Percentiles rank a stretch among this genome's conserved stretches.
phyloP scores from a whole-genome alignment of 2,329 filamentous ascomycete species.

The Lojkania enalia region DNA sequence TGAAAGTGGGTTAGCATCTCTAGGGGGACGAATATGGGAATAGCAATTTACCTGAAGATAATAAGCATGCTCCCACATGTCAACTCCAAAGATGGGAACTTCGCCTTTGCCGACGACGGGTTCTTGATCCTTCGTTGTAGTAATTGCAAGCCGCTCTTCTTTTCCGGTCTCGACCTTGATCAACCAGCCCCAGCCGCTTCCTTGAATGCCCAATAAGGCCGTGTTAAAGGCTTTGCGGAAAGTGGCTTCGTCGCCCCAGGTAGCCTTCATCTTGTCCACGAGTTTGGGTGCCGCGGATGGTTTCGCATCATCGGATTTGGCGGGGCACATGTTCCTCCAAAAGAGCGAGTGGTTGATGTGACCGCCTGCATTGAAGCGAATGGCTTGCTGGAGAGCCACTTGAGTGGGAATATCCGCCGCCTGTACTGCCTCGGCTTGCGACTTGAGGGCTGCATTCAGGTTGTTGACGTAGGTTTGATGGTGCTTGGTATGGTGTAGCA shows the following conservation, averaged over 20 bases:
- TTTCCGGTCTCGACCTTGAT: slow-evolving; percentile 65
- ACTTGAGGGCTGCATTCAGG: slow-evolving; percentile 68
- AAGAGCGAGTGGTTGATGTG: slow-evolving; percentile 94
- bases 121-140: slow-evolving; percentile 87
- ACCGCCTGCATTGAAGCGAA: slow-evolving; percentile 89
- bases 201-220: slow-evolving; percentile 72
- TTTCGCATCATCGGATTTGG: slow-evolving; percentile 61
- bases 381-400: slow-evolving; percentile 67
- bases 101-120: slow-evolving; percentile 65
- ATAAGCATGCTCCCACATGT: slow-evolving; percentile 95
- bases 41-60: slow-evolving; percentile 68
- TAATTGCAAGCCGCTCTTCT: slow-evolving; percentile 62
- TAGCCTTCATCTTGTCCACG: slow-evolving; percentile 61
- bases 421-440: slow-evolving; percentile 60
- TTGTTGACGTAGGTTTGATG: slow-evolving; percentile 79
- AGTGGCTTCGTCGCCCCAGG: slow-evolving; percentile 68
- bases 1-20: slow-evolving; percentile 37
- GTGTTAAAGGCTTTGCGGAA: slow-evolving; percentile 70
- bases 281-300: slow-evolving; percentile 61
- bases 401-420: slow-evolving; percentile 65
- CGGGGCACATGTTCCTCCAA: slow-evolving; percentile 79
- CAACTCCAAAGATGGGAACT: slow-evolving; percentile 74
- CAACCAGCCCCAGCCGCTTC: slow-evolving; percentile 88
- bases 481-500: slow-evolving; percentile 78
- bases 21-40: neutral